These are phyloP conservation scores for Pseudogymnoascus sp. DNA, from an alignment of 2,329 filamentous ascomycete species.

Conservation along the genomic window DNA sequence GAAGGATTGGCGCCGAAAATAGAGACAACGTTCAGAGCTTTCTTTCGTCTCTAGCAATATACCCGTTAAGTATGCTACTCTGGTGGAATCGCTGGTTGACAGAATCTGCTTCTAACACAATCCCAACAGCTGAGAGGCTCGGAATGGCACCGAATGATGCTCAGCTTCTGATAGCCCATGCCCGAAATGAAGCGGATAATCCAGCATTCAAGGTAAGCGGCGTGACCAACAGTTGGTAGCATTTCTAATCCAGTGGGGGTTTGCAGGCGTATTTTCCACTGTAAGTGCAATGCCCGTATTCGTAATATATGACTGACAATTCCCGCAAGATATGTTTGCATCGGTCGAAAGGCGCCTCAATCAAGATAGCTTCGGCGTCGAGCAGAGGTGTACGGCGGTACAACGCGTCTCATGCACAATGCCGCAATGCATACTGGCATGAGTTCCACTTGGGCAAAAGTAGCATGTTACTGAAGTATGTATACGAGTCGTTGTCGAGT, in stretches of 20 bases:
- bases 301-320: slow-evolving; percentile 12
- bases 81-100: slow-evolving; percentile 12
- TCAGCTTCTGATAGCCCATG: slow-evolving; percentile 46
- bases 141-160: slow-evolving; percentile 52
- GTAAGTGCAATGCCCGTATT: slow-evolving; percentile 33
- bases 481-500: neutral
- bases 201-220: slow-evolving; percentile 45
- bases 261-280: slow-evolving; percentile 49
- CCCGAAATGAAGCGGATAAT: slow-evolving; percentile 44
- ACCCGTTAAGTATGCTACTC: slow-evolving; percentile 39
- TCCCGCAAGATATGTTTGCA: slow-evolving; percentile 48
- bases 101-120: neutral
- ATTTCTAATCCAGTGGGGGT: neutral
- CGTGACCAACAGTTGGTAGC: neutral
- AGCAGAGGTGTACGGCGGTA: neutral
- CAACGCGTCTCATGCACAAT: neutral
- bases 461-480: neutral
- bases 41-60: slow-evolving; percentile 46
- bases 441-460: neutral
- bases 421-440: neutral
- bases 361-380: neutral
- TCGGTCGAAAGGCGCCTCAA: slow-evolving; percentile 47
- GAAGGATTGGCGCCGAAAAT: slow-evolving; percentile 45
- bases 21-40: slow-evolving; percentile 45
- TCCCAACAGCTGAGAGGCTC: slow-evolving; percentile 11